These are phyloP conservation scores for Stylosanthes scabra DNA, from an alignment of 331 rosid genomes.

Conservation along the genomic window DNA sequence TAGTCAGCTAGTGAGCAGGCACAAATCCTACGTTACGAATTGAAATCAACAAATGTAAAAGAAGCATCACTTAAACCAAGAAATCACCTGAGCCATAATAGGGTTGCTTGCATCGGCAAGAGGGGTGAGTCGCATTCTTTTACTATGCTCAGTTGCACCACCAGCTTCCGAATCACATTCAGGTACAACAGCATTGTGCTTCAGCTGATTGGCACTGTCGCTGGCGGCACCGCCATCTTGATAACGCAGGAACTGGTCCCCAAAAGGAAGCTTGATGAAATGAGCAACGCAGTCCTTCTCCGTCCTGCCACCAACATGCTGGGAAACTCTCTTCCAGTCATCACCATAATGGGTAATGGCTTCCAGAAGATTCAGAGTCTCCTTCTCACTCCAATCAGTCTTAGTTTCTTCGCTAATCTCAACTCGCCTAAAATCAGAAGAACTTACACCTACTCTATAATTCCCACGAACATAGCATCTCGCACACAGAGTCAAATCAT, in stretches of 20 bases:
- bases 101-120: slow-evolving; percentile 99
- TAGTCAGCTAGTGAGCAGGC: too few species aligned
- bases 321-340: slow-evolving; percentile 90
- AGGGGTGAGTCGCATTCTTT: slow-evolving; percentile 84
- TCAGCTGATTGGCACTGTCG: slow-evolving; percentile 28
- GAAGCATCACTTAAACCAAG: neutral
- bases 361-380: slow-evolving; percentile 82
- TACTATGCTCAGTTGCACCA: slow-evolving; percentile 47
- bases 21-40: neutral
- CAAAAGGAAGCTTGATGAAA: slow-evolving; percentile 84
- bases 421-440: slow-evolving; percentile 89
- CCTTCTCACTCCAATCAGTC: slow-evolving; percentile 83
- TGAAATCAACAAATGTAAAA: neutral
- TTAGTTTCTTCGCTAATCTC: slow-evolving; percentile 82
- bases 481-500: slow-evolving; percentile 91
- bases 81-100: slow-evolving; percentile 92
- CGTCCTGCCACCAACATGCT: slow-evolving; percentile 80
- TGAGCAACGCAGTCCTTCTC: slow-evolving; percentile 93
- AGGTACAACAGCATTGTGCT: slow-evolving; percentile 39
- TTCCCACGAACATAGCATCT: slow-evolving; percentile 96
- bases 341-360: slow-evolving; percentile 81
- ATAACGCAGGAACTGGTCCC: slow-evolving; percentile 63
- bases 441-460: slow-evolving; percentile 77
- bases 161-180: slow-evolving; percentile 49
- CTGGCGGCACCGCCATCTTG: slow-evolving; percentile 43